Evolutionary conservation across 257 asterid genomes (phyloP).

Genomic region (Gentiana dahurica): DNA sequence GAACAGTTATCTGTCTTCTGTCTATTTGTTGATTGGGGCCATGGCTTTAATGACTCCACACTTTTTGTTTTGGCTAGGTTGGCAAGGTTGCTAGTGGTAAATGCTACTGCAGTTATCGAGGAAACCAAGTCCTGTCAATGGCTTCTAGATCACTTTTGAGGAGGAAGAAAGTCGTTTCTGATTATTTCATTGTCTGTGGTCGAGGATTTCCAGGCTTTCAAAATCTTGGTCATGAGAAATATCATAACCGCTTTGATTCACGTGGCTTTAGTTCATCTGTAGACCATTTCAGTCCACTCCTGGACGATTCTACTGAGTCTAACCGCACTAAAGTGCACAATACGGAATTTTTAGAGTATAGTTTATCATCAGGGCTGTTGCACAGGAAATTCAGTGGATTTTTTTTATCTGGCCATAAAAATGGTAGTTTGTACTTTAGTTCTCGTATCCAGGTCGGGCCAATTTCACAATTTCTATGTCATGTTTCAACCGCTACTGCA

Average conservation of each 20-base stretch:
- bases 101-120: slow-evolving; percentile 28
- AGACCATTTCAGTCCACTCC: slow-evolving; percentile 21
- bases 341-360: slow-evolving; percentile 18
- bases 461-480: slow-evolving; percentile 31
- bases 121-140: slow-evolving; percentile 26
- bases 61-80: slow-evolving; percentile 10
- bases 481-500: slow-evolving; percentile 63
- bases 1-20: neutral
- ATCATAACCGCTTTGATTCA: slow-evolving; percentile 20
- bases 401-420: slow-evolving; percentile 18
- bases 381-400: slow-evolving; percentile 24
- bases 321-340: slow-evolving; percentile 18
- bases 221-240: slow-evolving; percentile 22
- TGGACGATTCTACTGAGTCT: slow-evolving; percentile 18
- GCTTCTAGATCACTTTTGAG: slow-evolving; percentile 57
- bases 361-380: slow-evolving; percentile 24
- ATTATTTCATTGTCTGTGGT: slow-evolving; percentile 38
- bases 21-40: neutral
- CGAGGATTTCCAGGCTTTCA: slow-evolving; percentile 31
- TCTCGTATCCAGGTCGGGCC: slow-evolving; percentile 24
- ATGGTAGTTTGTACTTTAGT: slow-evolving; percentile 28
- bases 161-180: slow-evolving; percentile 41
- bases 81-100: slow-evolving; percentile 16
- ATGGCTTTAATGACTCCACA: neutral
- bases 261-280: slow-evolving; percentile 26